phyloP scores from a whole-genome alignment of 2,329 filamentous ascomycete species.

The Microcera coccophila region DNA sequence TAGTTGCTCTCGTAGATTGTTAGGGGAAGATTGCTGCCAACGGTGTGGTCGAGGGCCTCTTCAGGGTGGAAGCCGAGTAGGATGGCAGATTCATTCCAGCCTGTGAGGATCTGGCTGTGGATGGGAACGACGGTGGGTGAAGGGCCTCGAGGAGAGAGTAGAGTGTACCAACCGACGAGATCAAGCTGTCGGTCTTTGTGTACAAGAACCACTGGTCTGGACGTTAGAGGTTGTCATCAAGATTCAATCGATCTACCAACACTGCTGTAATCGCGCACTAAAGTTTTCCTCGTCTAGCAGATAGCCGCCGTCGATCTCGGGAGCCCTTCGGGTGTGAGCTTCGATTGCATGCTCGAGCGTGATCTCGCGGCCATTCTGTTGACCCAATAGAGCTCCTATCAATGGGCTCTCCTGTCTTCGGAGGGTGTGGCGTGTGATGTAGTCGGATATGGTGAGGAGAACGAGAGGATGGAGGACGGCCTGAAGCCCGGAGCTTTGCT shows the following conservation, averaged over 20 bases:
- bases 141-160: constrained; percentile 70
- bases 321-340: constrained; percentile 53
- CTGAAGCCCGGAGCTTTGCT: constrained; percentile 70
- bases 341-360: constrained; percentile 94
- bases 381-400: constrained; percentile 82
- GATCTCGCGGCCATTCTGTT: constrained; percentile 85
- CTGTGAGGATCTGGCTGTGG: constrained; percentile 69
- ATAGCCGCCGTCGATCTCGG: constrained; percentile 51
- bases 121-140: constrained; percentile 64
- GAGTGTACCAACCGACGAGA: constrained; percentile 88
- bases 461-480: constrained; percentile 89
- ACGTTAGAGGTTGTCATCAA: constrained; percentile 4
- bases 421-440: constrained; percentile 85
- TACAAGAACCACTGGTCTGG: constrained; percentile 71
- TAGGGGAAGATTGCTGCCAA: constrained; percentile 78
- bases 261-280: constrained; percentile 73
- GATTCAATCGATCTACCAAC: constrained; percentile 45
- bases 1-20: constrained; percentile 85
- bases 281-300: constrained; percentile 71
- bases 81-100: constrained; percentile 80
- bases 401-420: constrained; percentile 72
- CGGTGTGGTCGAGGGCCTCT: constrained; percentile 49
- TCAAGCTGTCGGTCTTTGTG: constrained; percentile 80
- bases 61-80: constrained; percentile 82
- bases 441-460: constrained; percentile 93